These are phyloP conservation scores for Botryotinia calthae DNA, from an alignment of 2,329 filamentous ascomycete species.

Conservation along the genomic window DNA sequence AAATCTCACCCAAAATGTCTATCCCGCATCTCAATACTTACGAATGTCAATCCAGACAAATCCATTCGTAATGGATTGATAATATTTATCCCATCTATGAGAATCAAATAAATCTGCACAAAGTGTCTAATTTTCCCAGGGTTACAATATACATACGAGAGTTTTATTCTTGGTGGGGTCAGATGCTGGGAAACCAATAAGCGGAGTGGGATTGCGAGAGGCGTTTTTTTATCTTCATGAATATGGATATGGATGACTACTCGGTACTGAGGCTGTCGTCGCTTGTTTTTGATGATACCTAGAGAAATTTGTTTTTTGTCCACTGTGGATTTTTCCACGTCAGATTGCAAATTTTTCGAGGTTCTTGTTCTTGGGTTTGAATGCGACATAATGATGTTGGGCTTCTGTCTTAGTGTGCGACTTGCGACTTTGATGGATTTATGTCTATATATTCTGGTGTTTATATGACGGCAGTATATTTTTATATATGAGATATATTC, in stretches of 20 bases:
- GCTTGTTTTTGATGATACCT: background rate
- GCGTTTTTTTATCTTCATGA: background rate
- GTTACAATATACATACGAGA: background rate
- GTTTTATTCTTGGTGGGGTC: background rate
- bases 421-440: background rate
- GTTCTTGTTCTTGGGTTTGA: background rate
- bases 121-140: background rate
- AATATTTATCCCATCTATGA: fast-evolving
- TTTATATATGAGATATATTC: background rate
- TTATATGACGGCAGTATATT: background rate
- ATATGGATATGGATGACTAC: slow-evolving; percentile 1
- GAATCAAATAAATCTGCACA: background rate
- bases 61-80: background rate
- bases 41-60: background rate
- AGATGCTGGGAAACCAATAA: background rate
- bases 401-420: too few species aligned
- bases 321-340: background rate
- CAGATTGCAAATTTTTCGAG: background rate
- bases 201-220: background rate
- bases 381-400: background rate
- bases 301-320: background rate
- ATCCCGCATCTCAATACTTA: background rate
- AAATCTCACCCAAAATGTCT: background rate
- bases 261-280: background rate
- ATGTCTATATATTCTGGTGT: background rate